These are phyloP conservation scores for Starmerella khaoyaiensis DNA, from an alignment of 805 yeast genomes.

Conservation along the genomic window DNA sequence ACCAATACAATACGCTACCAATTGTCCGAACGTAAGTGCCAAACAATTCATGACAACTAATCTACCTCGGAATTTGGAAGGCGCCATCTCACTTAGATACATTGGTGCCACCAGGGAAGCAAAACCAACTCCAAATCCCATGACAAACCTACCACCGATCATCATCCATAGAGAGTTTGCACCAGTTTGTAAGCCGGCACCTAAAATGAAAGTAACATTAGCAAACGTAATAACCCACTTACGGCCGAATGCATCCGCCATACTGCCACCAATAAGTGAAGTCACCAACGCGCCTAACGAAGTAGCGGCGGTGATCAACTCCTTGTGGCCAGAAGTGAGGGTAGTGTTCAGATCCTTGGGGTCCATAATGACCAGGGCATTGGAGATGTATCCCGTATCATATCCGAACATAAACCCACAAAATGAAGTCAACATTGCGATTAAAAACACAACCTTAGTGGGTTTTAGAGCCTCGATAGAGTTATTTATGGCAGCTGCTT, in stretches of 20 bases:
- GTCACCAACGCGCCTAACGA: slow-evolving; percentile 85
- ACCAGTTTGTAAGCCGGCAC: slow-evolving; percentile 74
- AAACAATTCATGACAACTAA: slow-evolving; percentile 77
- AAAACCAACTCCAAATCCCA: slow-evolving; percentile 94
- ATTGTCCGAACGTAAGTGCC: slow-evolving; percentile 90
- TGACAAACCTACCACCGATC: slow-evolving; percentile 80
- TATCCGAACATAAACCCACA: slow-evolving; percentile 97
- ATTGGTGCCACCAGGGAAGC: slow-evolving; percentile 92
- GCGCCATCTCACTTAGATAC: slow-evolving; percentile 85
- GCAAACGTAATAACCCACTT: slow-evolving; percentile 74
- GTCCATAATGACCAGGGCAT: slow-evolving; percentile 78
- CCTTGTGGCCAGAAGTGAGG: slow-evolving; percentile 67
- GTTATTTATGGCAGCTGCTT: slow-evolving; percentile 14
- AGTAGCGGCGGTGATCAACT: slow-evolving; percentile 85
- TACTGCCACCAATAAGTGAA: slow-evolving; percentile 61
- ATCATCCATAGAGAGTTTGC: slow-evolving; percentile 76
- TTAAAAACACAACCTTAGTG: slow-evolving; percentile 46
- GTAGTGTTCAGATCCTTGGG: slow-evolving; percentile 45
- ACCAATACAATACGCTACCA: slow-evolving; percentile 68
- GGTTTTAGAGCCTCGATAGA: slow-evolving; percentile 26
- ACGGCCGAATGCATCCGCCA: slow-evolving; percentile 77
- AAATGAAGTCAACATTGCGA: slow-evolving; percentile 64
- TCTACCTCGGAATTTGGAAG: slow-evolving; percentile 81
- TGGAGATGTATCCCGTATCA: slow-evolving; percentile 93
- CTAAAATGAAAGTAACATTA: slow-evolving; percentile 66